Conservation (phyloP, 83 land plant species). For the Thuja plicata region DNA sequence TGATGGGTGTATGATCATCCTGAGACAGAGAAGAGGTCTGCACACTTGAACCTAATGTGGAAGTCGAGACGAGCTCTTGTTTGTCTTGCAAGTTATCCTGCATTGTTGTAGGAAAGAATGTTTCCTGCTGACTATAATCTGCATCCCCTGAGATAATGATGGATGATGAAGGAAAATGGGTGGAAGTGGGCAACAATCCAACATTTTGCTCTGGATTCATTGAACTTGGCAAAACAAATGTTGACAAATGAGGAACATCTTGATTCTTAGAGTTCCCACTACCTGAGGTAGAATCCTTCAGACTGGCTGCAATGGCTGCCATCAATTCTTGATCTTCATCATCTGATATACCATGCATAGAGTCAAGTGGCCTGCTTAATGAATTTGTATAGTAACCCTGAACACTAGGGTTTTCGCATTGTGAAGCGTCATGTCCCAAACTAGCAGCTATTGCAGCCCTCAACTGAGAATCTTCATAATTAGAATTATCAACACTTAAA, state of each 20-base stretch:
- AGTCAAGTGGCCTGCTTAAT: background rate
- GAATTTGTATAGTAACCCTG: constrained; percentile 14
- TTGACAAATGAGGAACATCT: background rate
- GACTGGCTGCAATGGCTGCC: constrained; percentile 47
- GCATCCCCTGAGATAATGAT: background rate
- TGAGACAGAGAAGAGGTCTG: constrained; percentile 1
- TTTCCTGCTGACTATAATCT: background rate
- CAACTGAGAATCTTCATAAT: constrained; percentile 62
- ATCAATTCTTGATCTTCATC: constrained; percentile 30
- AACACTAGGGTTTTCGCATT: background rate
- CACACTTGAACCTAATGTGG: background rate
- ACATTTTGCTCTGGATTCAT: background rate
- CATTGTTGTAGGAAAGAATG: background rate
- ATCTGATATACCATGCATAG: background rate
- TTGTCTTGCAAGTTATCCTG: background rate
- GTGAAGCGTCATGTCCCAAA: constrained; percentile 42
- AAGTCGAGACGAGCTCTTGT: background rate
- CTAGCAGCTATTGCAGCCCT: constrained; percentile 86
- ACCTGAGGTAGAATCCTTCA: constrained; percentile 18
- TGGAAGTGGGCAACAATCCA: background rate
- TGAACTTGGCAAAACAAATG: background rate
- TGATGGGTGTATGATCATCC: background rate
- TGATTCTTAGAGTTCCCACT: constrained; percentile 1
- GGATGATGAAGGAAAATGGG: background rate
- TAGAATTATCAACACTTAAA: constrained; percentile 8